Conservation (phyloP, 2,329 filamentous ascomycete species). For the Penicillium sp. region DNA sequence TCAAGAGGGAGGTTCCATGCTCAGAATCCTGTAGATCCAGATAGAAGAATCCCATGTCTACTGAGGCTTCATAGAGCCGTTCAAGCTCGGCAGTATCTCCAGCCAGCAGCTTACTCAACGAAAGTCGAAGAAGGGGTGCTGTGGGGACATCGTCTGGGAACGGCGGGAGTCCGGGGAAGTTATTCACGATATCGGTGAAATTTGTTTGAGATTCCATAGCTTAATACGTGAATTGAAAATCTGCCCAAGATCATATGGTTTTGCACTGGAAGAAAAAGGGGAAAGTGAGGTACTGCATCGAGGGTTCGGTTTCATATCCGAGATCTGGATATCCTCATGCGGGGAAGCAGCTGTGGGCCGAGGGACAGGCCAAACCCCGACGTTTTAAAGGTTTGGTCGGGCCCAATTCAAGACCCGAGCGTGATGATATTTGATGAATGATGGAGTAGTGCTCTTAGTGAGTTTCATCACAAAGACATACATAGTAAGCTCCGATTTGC, state of each 20-base stretch:
- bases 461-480: background rate
- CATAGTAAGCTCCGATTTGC: background rate
- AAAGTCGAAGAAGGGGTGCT: constrained; percentile 50
- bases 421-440: background rate
- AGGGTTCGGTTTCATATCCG: background rate
- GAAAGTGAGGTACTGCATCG: background rate
- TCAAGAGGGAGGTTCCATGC: constrained; percentile 47
- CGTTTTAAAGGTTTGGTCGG: background rate
- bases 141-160: constrained; percentile 50
- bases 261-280: background rate
- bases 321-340: constrained; percentile 16
- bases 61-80: constrained; percentile 45
- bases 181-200: constrained; percentile 13
- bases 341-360: constrained; percentile 26
- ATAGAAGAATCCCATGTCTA: constrained; percentile 62
- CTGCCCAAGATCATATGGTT: background rate
- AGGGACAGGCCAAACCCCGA: constrained; percentile 11
- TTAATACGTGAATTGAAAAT: background rate
- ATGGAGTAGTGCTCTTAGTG: background rate
- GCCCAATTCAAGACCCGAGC: background rate
- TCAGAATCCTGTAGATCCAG: constrained; percentile 51
- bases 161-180: constrained; percentile 40
- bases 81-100: constrained; percentile 41
- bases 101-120: constrained; percentile 43
- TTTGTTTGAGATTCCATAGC: constrained; percentile 9